Evolutionary conservation across 345 rosid genomes (phyloP).

Genomic region (Rhodomyrtus tomentosa): DNA sequence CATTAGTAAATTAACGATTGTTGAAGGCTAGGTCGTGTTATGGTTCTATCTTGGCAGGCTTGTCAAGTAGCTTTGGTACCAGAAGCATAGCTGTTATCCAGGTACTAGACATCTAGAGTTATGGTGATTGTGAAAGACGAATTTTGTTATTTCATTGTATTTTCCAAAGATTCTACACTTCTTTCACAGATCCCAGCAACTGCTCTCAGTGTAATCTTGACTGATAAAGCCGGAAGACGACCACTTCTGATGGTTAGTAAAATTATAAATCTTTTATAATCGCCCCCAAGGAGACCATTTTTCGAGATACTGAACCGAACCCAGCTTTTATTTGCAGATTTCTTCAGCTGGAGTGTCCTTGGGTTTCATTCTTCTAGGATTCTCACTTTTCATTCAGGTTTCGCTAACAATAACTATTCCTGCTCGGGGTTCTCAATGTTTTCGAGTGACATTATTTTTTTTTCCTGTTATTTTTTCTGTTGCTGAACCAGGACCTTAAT

Average conservation of each 20-base stretch:
- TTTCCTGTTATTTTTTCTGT: too few species aligned
- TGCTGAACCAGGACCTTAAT: background rate
- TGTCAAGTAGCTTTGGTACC: conserved; percentile 1
- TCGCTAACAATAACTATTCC: background rate
- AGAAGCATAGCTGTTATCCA: conserved; percentile 4
- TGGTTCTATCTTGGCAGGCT: background rate
- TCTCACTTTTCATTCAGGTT: background rate
- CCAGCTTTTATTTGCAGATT: background rate
- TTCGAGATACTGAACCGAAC: background rate
- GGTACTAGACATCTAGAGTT: background rate
- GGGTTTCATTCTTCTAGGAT: background rate
- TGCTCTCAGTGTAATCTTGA: background rate
- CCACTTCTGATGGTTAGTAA: background rate
- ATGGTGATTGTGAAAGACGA: background rate
- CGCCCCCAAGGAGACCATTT: too few species aligned
- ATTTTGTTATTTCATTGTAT: background rate
- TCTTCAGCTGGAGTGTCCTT: background rate
- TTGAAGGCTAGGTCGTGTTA: background rate
- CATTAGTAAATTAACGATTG: background rate
- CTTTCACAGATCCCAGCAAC: conserved; percentile 9
- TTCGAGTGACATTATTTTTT: background rate
- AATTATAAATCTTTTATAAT: background rate
- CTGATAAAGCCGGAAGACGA: conserved; percentile 19
- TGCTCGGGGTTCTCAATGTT: background rate
- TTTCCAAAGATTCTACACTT: background rate